Evolutionary conservation across 2,329 filamentous ascomycete species (phyloP).

Genomic region (Pseudogymnoascus sp.): DNA sequence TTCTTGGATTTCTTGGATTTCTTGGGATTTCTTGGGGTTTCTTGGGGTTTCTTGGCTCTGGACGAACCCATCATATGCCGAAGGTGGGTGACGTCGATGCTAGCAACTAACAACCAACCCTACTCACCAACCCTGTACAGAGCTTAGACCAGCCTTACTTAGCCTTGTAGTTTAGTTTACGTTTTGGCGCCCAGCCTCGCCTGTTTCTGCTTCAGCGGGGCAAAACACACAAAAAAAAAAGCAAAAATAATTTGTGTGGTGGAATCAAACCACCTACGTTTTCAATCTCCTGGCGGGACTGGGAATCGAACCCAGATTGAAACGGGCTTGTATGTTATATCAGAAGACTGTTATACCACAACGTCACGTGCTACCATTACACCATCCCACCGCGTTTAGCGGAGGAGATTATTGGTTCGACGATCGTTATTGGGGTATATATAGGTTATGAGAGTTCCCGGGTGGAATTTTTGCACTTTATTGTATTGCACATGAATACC

Average conservation of each 20-base stretch:
- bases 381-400: slow-evolving; percentile 10
- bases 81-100: background rate
- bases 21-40: background rate
- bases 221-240: background rate
- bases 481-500: background rate
- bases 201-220: background rate
- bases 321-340: slow-evolving; percentile 9
- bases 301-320: slow-evolving; percentile 11
- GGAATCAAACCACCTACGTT: slow-evolving; percentile 3
- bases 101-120: too few species aligned
- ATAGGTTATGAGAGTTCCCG: background rate
- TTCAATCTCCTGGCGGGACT: slow-evolving; percentile 11
- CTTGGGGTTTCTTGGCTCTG: background rate
- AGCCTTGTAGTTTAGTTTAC: too few species aligned
- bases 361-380: slow-evolving; percentile 11
- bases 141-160: background rate
- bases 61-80: background rate
- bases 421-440: background rate
- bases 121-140: background rate
- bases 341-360: slow-evolving; percentile 6
- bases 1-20: background rate
- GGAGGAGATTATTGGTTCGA: slow-evolving; percentile 10
- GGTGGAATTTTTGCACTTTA: background rate
- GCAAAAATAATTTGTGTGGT: background rate
- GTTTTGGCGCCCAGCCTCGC: background rate